phyloP scores from a whole-genome alignment of 495 filamentous ascomycete species.

The Massariosphaeria phaeospora region DNA sequence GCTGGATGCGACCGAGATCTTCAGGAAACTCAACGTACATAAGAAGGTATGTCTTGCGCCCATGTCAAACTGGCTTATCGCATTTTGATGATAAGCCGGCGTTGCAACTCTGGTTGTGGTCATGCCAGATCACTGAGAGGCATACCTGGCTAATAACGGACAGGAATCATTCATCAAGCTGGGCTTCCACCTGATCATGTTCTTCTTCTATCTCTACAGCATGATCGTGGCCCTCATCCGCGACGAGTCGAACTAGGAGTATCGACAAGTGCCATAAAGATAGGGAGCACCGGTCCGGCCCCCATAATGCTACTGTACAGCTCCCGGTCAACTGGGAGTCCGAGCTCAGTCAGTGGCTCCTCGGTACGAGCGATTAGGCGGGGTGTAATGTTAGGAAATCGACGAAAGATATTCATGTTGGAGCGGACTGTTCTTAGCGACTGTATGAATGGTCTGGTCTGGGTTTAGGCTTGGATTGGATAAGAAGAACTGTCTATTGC shows the following conservation, averaged over 20 bases:
- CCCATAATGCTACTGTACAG: constrained; percentile 1
- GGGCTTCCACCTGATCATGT: constrained; percentile 97
- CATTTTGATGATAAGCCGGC: no score
- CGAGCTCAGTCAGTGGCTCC: no score
- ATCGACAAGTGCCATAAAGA: no score
- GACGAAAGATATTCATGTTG: neutral
- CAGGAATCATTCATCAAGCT: constrained; percentile 99
- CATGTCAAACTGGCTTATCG: neutral
- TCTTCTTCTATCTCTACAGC: constrained; percentile 99
- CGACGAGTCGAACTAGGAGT: constrained; percentile 73
- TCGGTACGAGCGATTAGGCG: neutral
- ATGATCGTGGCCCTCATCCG: constrained; percentile 99
- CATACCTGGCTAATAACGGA: constrained; percentile 9
- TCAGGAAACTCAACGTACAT: constrained; percentile 97
- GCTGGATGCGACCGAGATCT: constrained; percentile 97
- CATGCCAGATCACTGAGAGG: neutral
- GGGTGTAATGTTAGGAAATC: neutral
- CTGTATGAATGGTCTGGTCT: neutral
- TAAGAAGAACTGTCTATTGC: neutral
- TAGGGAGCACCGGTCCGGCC: no score
- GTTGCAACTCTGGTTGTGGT: neutral
- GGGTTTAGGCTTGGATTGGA: neutral
- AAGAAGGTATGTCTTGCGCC: constrained; percentile 71
- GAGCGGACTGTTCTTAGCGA: neutral
- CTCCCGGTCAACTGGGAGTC: no score